Evolutionary conservation across 306 rosid genomes (phyloP), one percentile per base, ranked within the genome.

Genomic region (Pyrus pyrifolia): DNA sequence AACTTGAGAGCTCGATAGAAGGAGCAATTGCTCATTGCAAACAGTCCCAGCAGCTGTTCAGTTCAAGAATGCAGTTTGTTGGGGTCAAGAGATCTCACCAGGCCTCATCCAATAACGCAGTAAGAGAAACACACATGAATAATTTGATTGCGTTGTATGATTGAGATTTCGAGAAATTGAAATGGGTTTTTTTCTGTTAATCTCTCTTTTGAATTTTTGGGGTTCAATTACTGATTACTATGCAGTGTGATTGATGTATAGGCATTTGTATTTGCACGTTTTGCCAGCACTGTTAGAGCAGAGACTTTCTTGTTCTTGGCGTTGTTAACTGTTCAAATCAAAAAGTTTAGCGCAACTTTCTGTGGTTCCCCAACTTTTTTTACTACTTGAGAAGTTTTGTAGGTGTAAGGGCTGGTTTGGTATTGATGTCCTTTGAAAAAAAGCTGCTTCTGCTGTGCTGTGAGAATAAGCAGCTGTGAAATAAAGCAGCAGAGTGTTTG

Each of bases 11-110:
- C 82, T 92, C 97, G 67, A 75, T 95, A 76, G 92, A 95, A 74
- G 99, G 93, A 73, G 99, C 99, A 52, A 95, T 95, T 74, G 99
- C 99, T 52, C 92, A 95, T 76, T 95, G 99, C 73, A 95, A 92
- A 77, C 85, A 81, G 85, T 92, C 96, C 60, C 96, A 89, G 68
- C 86, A 81, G 58, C 82, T 70, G 31, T 53, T 80, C 53, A 27
- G 75, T 66, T 64, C 87, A 46, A 88, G 85, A 72, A 52, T 82
- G 81, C 80, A 58, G 78, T 75, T 77, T 78, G 76, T 77, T 83
- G 73, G 72, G 77, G 76, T 78, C 79, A 84, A 75, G 84, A 87
- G 76, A 80, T 64, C 68, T 64, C 70, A 79, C 79, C 80, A 71
- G 76, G 76, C 59, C 57, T 15, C 77, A 42, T 60, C 77, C 55